Conservation (phyloP, 2,329 filamentous ascomycete genomes). For the Aspergillus sp. region DNA sequence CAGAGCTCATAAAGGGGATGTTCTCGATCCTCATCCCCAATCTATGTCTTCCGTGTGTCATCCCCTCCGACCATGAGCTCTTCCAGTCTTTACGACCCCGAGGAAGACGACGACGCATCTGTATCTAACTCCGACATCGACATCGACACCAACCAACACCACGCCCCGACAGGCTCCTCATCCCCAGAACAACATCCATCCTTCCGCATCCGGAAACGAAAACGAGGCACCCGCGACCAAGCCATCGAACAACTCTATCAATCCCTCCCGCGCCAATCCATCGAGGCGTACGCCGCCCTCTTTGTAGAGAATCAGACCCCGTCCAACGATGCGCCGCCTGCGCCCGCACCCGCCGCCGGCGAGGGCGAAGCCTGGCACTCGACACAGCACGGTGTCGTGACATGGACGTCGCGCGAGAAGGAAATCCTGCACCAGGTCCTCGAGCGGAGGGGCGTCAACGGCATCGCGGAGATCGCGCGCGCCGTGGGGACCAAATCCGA, state of each 20-base stretch:
- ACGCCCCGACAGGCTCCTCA: conserved; percentile 1
- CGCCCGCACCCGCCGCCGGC: conserved; percentile 35
- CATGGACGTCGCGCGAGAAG: conserved; percentile 73
- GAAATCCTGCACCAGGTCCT: conserved; percentile 65
- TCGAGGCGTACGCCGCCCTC: conserved; percentile 49
- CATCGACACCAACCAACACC: conserved; percentile 8
- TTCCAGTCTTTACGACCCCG: conserved; percentile 30
- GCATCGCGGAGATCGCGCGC: conserved; percentile 60
- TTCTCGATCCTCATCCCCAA: conserved; percentile 11
- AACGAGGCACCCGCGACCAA: conserved; percentile 8
- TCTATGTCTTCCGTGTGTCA: conserved; percentile 31
- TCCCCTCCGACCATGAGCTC: conserved; percentile 49
- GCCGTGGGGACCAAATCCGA: conserved; percentile 69
- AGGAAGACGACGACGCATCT: conserved; percentile 28
- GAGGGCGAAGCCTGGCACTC: conserved; percentile 27
- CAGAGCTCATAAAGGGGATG: conserved; percentile 21
- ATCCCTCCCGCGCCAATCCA: conserved; percentile 42
- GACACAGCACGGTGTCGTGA: conserved; percentile 65
- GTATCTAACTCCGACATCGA: conserved; percentile 15
- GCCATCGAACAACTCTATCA: conserved; percentile 12
- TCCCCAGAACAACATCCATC: conserved; percentile 1
- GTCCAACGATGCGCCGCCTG: conserved; percentile 34
- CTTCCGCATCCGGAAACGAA: not conserved
- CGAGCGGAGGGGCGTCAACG: conserved; percentile 60
- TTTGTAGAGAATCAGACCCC: conserved; percentile 44